Percentiles rank a stretch among this genome's conserved stretches.
Evolutionary conservation across 169 alveolate genomes (phyloP).

Genomic region (Perkinsus chesapeaki): DNA sequence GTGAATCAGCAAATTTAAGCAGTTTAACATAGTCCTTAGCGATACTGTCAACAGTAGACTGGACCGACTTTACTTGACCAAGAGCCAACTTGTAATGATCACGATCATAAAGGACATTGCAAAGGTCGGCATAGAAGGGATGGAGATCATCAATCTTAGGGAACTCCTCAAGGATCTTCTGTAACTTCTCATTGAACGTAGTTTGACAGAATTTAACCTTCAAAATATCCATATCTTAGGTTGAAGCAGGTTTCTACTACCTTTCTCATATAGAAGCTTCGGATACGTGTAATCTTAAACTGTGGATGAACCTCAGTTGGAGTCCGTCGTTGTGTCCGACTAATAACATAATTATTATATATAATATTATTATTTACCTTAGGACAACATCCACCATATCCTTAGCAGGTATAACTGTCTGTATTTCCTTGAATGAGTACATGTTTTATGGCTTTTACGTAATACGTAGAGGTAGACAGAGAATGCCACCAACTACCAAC

Average conservation of each 20-base stretch:
- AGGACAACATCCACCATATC: constrained; percentile 32
- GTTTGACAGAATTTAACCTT: constrained; percentile 82
- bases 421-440: constrained; percentile 26
- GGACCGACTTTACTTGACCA: constrained; percentile 91
- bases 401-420: constrained; percentile 27
- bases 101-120: constrained; percentile 94
- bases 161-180: constrained; percentile 80
- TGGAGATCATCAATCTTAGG: constrained; percentile 98
- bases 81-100: constrained; percentile 98
- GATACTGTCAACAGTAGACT: constrained; percentile 78
- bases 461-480: neutral
- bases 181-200: constrained; percentile 86
- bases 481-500: neutral
- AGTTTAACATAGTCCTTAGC: constrained; percentile 95
- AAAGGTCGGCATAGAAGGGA: constrained; percentile 96
- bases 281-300: constrained; percentile 91
- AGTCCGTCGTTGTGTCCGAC: constrained; percentile 97
- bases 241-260: constrained; percentile 54
- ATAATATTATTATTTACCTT: constrained; percentile 16
- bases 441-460: neutral
- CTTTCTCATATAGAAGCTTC: constrained; percentile 98
- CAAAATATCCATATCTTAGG: neutral
- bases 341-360: constrained; percentile 55
- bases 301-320: constrained; percentile 98
- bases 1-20: constrained; percentile 91